phyloP scores from a whole-genome alignment of 164 flowering plant species.

The Chimonanthus praecox region DNA sequence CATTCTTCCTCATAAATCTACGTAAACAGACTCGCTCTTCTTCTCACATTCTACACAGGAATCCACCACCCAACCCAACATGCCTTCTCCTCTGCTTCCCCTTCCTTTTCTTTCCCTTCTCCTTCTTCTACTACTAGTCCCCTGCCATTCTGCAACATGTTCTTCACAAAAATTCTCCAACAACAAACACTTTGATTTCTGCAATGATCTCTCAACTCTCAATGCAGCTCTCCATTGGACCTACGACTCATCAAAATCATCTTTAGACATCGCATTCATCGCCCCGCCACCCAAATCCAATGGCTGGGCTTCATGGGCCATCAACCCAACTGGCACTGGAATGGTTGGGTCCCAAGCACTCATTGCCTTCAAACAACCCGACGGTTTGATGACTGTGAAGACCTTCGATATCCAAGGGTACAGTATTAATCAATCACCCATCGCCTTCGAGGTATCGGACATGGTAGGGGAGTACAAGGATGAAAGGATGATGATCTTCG shows the following conservation, averaged over 20 bases:
- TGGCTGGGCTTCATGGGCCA: slow-evolving; percentile 63
- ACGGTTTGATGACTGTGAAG: slow-evolving; percentile 32
- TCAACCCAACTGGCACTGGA: slow-evolving; percentile 38
- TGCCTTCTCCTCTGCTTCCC: neutral
- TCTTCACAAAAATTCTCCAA: slow-evolving; percentile 27
- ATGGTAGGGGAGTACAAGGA: slow-evolving; percentile 21
- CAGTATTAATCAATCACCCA: slow-evolving; percentile 12
- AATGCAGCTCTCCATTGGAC: slow-evolving; percentile 46
- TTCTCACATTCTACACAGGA: neutral
- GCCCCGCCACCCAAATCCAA: slow-evolving; percentile 28
- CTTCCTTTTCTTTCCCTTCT: neutral
- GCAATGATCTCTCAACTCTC: slow-evolving; percentile 43
- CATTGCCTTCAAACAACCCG: slow-evolving; percentile 21
- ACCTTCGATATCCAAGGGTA: slow-evolving; percentile 32
- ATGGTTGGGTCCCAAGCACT: slow-evolving; percentile 54
- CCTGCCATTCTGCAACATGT: slow-evolving; percentile 23
- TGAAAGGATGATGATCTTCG: slow-evolving; percentile 39
- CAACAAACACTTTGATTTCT: slow-evolving; percentile 21
- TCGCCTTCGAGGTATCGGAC: slow-evolving; percentile 29
- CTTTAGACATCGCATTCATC: slow-evolving; percentile 38
- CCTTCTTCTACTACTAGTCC: neutral
- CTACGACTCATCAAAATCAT: slow-evolving; percentile 24
- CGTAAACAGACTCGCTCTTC: neutral
- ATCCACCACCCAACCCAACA: neutral
- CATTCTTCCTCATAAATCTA: neutral